Base-by-base conservation (phyloP, 495 filamentous ascomycete species). In the Xylaria intraflava region DNA sequence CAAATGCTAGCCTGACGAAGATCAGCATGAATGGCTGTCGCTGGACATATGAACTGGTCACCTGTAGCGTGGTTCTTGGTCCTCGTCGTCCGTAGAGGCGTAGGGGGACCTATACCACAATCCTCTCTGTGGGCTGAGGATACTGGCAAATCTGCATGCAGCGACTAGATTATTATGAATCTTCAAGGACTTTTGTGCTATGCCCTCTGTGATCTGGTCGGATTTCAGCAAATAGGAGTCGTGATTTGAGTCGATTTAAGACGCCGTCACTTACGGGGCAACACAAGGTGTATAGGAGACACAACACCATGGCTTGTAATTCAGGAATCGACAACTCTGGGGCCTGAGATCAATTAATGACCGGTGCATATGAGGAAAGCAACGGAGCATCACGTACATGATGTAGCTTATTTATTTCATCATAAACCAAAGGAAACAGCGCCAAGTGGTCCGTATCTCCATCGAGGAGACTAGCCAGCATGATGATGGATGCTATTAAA, bases 271-370 rank as follows among this genome's bases (percentile, higher is more conserved):
- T 51, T 59, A 67, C 64, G 26, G 46, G 57, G 36, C 55, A 59
- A 35, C 44, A 53, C n/a, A 44, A 49, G 22, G 46, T 24, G 42
- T 67, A 67, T 12, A 67, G 48, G 16, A 61, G 48, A 19, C 49
- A 61, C 9, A 67, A 43, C 22, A 59, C 52, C 23, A 65, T 48
- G 20, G 59, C 62, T 43, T 67, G 64, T 35, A 65, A 50, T 42
- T 47, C 51, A 17, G 64, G 56, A 35, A 67, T 23, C 6, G 62
- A 47, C 10, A 56, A 57, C 30, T 51, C 53, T 38, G 39, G 30
- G 30, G 48, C 49, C 61, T 66, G 33, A 8, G 27, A 43, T 31
- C 45, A 33, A 31, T 45, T 22, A 55, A 29, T 57, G 11, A 24
- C 20, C 19, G 10, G 17, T 39, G 14, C 14, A 41, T 4, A 42